These are phyloP conservation scores for Boletus coccyginus DNA, from an alignment of 768 basidiomycete genomes.

Conservation along the genomic window DNA sequence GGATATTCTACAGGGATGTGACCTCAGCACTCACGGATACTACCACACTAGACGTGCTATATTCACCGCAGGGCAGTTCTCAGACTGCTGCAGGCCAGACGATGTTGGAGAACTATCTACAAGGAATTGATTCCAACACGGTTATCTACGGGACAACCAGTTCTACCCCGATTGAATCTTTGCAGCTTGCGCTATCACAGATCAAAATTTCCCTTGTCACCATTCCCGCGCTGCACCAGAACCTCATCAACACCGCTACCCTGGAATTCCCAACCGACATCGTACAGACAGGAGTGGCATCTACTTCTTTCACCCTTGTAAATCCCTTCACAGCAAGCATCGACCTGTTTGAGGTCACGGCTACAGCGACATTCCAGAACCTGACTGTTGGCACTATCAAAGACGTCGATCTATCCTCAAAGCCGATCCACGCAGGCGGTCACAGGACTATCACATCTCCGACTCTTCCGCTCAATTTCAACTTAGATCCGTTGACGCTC, in stretches of 20 bases:
- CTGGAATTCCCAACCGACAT: slow-evolving; percentile 64
- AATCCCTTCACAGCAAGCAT: slow-evolving; percentile 76
- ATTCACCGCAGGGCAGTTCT: slow-evolving; percentile 53
- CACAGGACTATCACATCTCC: slow-evolving; percentile 58
- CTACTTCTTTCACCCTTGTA: slow-evolving; percentile 52
- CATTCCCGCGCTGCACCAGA: slow-evolving; percentile 63
- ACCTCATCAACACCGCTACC: slow-evolving; percentile 53
- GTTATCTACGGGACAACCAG: slow-evolving; percentile 52
- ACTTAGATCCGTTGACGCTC: slow-evolving; percentile 59
- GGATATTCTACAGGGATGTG: background rate
- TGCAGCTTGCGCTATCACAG: slow-evolving; percentile 58
- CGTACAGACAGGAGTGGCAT: slow-evolving; percentile 56
- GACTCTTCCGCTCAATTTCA: slow-evolving; percentile 58
- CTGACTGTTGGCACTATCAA: slow-evolving; percentile 60
- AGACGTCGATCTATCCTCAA: slow-evolving; percentile 49
- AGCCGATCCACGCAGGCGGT: slow-evolving; percentile 58
- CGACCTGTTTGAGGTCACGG: slow-evolving; percentile 53
- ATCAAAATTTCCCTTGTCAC: slow-evolving; percentile 58
- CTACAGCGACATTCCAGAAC: slow-evolving; percentile 53
- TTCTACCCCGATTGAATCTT: slow-evolving; percentile 59
- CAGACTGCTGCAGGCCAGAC: slow-evolving; percentile 47
- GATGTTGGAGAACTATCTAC: slow-evolving; percentile 67
- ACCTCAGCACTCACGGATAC: background rate
- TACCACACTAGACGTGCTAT: slow-evolving; percentile 49
- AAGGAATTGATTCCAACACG: slow-evolving; percentile 55